These are phyloP conservation scores for Pelargonium citronellum DNA, from an alignment of 441 rosid species.

Conservation along the genomic window DNA sequence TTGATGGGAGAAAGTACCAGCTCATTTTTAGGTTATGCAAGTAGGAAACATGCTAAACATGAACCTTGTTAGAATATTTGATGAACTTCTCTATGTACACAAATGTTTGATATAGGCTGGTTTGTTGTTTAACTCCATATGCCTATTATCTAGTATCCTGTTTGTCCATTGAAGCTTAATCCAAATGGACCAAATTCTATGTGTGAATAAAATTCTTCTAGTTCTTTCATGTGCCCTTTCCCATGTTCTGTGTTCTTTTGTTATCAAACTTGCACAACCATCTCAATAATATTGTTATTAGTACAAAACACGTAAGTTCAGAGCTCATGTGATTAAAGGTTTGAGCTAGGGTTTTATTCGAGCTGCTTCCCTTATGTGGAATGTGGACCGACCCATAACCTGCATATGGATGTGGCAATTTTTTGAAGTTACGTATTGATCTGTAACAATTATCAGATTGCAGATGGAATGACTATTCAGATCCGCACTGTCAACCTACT, in stretches of 20 bases:
- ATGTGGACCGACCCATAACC: background rate
- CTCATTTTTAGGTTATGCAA: background rate
- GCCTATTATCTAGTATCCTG: background rate
- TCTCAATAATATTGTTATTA: background rate
- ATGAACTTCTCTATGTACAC: background rate
- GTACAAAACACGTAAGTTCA: background rate
- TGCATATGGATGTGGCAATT: constrained; percentile 8
- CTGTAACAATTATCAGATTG: constrained; percentile 53
- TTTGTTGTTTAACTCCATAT: background rate
- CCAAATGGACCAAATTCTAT: background rate
- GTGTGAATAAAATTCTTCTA: background rate
- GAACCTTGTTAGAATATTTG: background rate
- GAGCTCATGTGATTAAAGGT: background rate
- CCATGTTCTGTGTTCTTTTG: background rate
- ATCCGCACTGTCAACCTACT: constrained; percentile 84
- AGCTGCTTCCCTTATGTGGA: constrained; percentile 6
- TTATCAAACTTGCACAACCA: background rate
- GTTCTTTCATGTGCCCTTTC: background rate
- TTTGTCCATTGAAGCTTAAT: background rate
- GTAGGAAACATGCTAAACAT: constrained; percentile 1
- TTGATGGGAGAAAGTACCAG: background rate
- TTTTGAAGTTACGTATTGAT: constrained; percentile 19
- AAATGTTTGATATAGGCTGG: background rate
- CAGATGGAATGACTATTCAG: constrained; percentile 97
- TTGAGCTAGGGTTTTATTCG: constrained; percentile 3